phyloP scores from a whole-genome alignment of 2,329 filamentous ascomycete species.

The Fusarium sp. region DNA sequence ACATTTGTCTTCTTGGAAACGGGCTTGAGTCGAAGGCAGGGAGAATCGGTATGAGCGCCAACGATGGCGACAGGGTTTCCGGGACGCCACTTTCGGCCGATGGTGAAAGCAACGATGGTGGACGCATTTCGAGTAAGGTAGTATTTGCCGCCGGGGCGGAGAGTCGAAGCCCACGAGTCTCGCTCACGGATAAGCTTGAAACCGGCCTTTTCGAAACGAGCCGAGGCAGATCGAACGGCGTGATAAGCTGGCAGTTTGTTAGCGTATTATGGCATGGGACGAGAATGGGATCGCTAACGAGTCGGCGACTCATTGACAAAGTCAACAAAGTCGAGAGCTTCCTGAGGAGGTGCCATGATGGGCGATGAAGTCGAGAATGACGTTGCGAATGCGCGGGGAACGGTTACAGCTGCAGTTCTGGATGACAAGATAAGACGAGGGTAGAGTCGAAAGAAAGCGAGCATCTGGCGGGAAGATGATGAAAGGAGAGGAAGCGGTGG shows the following conservation, averaged over 20 bases:
- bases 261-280: constrained; percentile 15
- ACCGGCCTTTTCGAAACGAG: constrained; percentile 81
- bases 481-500: constrained; percentile 25
- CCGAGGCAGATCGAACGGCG: constrained; percentile 82
- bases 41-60: constrained; percentile 95
- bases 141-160: constrained; percentile 92
- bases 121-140: constrained; percentile 94
- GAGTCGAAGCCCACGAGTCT: constrained; percentile 83
- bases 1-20: constrained; percentile 88
- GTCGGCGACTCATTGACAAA: constrained; percentile 96
- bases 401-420: constrained; percentile 26
- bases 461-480: constrained; percentile 35
- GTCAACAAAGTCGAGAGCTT: constrained; percentile 85
- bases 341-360: constrained; percentile 64
- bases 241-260: constrained; percentile 78
- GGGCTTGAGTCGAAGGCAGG: constrained; percentile 91
- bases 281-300: constrained; percentile 65
- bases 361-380: constrained; percentile 48
- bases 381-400: constrained; percentile 11
- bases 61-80: constrained; percentile 94
- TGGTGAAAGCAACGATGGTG: constrained; percentile 90
- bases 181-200: constrained; percentile 91
- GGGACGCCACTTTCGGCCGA: constrained; percentile 89
- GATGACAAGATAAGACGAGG: constrained; percentile 23
- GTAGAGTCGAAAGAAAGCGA: constrained; percentile 28